Conservation (phyloP, 768 basidiomycete species). For the Cystobasidium onofrii region DNA sequence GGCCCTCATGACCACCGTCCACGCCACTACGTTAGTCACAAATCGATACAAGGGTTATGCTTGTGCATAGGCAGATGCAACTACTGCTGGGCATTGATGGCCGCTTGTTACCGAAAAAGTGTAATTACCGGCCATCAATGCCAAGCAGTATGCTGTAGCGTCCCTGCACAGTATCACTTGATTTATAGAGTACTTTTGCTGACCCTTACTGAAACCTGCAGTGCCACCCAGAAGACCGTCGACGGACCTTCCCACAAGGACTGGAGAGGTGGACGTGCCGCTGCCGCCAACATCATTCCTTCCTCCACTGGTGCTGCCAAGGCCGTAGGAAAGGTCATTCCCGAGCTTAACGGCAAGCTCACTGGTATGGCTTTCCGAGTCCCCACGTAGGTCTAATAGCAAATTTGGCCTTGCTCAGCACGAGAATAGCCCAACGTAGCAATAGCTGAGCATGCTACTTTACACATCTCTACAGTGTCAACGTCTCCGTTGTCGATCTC, state of each 20-base stretch:
- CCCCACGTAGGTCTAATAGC: conserved; percentile 58
- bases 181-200: no score
- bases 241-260: conserved; percentile 92
- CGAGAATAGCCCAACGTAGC: no score
- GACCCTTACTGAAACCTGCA: no score
- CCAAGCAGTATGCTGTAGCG: background rate
- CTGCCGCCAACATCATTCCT: conserved; percentile 97
- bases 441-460: background rate
- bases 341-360: conserved; percentile 89
- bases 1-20: conserved; percentile 97
- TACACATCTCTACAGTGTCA: conserved; percentile 7
- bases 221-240: conserved; percentile 50
- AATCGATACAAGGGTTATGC: no score
- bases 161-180: background rate
- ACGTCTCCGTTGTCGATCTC: conserved; percentile 97
- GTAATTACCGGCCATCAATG: background rate
- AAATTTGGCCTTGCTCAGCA: background rate
- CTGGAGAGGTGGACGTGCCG: conserved; percentile 94
- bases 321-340: conserved; percentile 58
- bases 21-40: conserved; percentile 53
- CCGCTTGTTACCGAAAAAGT: no score
- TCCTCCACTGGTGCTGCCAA: conserved; percentile 98
- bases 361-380: conserved; percentile 92
- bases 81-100: no score
- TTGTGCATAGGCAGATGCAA: no score